Conservation (phyloP, 768 basidiomycete genomes). For the Auriscalpium microsporum region DNA sequence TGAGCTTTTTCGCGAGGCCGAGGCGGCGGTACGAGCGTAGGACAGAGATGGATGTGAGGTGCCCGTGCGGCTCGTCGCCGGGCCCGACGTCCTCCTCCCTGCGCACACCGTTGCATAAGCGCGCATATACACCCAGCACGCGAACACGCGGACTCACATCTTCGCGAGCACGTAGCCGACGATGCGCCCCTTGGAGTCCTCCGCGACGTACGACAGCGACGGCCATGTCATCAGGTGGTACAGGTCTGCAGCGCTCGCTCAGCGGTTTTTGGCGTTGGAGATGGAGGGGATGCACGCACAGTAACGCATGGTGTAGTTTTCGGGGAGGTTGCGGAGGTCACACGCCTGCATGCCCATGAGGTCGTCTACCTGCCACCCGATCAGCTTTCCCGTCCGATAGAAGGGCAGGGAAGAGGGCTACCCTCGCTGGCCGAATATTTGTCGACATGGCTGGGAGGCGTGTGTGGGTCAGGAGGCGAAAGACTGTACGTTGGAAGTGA, state of each 20-base stretch:
- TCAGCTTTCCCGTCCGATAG: too few species aligned
- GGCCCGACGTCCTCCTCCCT: slow-evolving; percentile 63
- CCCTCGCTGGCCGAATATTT: slow-evolving; percentile 37
- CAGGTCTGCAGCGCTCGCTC: slow-evolving; percentile 47
- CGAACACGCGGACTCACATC: slow-evolving; percentile 45
- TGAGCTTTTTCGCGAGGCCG: slow-evolving; percentile 88
- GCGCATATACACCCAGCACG: not conserved
- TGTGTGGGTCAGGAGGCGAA: too few species aligned
- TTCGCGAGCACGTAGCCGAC: slow-evolving; percentile 96
- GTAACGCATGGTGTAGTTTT: slow-evolving; percentile 82
- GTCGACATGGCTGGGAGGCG: slow-evolving; percentile 20
- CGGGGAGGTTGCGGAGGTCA: slow-evolving; percentile 88
- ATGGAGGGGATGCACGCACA: slow-evolving; percentile 34
- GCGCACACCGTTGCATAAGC: not conserved
- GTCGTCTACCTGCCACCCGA: slow-evolving; percentile 59
- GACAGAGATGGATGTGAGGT: slow-evolving; percentile 96
- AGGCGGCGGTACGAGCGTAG: slow-evolving; percentile 84
- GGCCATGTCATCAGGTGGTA: slow-evolving; percentile 92
- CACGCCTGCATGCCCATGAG: slow-evolving; percentile 89
- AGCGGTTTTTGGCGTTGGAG: not conserved
- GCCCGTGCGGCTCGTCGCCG: slow-evolving; percentile 65
- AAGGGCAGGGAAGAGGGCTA: slow-evolving; percentile 10
- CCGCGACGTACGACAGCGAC: slow-evolving; percentile 86
- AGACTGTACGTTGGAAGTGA: too few species aligned
- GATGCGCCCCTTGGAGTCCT: slow-evolving; percentile 80